phyloP scores from a whole-genome alignment of 2,329 filamentous ascomycete genomes.

The Cladobotryum protrusum region DNA sequence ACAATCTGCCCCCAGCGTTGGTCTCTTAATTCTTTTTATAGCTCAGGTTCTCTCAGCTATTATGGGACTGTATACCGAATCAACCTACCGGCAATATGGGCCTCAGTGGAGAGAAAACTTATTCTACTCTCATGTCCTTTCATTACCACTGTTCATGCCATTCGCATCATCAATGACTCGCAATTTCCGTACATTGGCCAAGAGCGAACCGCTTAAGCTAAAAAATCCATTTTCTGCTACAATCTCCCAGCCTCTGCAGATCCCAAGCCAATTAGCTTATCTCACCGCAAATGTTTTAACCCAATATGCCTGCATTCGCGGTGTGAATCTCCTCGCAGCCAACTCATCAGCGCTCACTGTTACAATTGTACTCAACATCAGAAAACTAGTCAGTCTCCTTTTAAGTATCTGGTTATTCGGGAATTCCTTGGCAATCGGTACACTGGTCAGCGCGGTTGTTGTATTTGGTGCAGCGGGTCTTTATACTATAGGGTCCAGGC shows the following conservation, averaged over 20 bases:
- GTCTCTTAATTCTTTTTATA: slow-evolving; percentile 75
- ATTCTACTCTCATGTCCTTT: slow-evolving; percentile 81
- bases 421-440: slow-evolving; percentile 69
- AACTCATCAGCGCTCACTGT: slow-evolving; percentile 88
- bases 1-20: slow-evolving; percentile 43
- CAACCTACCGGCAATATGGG: slow-evolving; percentile 78
- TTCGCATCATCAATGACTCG: slow-evolving; percentile 59
- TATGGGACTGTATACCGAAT: slow-evolving; percentile 93
- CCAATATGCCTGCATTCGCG: slow-evolving; percentile 90
- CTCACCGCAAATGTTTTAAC: slow-evolving; percentile 75
- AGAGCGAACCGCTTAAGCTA: slow-evolving; percentile 52
- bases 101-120: slow-evolving; percentile 93
- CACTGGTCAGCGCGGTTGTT: slow-evolving; percentile 71
- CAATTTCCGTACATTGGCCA: slow-evolving; percentile 58
- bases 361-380: slow-evolving; percentile 90
- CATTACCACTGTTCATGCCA: slow-evolving; percentile 68
- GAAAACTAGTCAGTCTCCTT: slow-evolving; percentile 86
- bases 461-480: slow-evolving; percentile 89
- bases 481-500: slow-evolving; percentile 68
- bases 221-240: slow-evolving; percentile 16
- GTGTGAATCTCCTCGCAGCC: slow-evolving; percentile 88
- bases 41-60: slow-evolving; percentile 87
- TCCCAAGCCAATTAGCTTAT: slow-evolving; percentile 67
- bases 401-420: slow-evolving; percentile 93
- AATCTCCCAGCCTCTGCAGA: slow-evolving; percentile 1